These are phyloP conservation scores for Cornus kousa DNA, from an alignment of 148 eudicot genomes.

Conservation along the genomic window DNA sequence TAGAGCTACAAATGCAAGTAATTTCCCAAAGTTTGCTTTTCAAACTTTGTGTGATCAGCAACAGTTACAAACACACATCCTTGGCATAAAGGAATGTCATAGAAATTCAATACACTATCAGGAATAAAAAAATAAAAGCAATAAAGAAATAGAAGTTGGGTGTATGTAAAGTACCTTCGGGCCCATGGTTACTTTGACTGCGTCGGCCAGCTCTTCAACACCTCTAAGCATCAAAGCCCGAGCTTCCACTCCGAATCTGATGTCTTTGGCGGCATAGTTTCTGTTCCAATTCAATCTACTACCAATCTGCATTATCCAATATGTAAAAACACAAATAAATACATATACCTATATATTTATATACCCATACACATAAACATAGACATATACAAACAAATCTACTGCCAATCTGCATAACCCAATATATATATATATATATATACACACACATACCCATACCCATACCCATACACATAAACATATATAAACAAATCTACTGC, in stretches of 20 bases:
- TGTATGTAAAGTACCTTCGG: constrained; percentile 56
- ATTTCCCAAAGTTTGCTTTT: not conserved
- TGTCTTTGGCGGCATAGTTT: constrained; percentile 91
- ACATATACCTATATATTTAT: too few species aligned
- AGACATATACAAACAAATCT: constrained; percentile 10
- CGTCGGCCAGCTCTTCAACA: constrained; percentile 93
- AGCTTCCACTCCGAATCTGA: constrained; percentile 85
- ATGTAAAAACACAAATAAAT: too few species aligned
- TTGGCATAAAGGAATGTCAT: not conserved
- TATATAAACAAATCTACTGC: constrained; percentile 25
- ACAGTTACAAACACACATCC: not conserved
- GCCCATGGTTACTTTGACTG: constrained; percentile 98
- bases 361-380: constrained; percentile 11
- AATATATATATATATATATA: not conserved
- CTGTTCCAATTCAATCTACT: constrained; percentile 71
- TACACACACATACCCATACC: not conserved
- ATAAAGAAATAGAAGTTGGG: not conserved
- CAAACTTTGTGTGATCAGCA: not conserved
- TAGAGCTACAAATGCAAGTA: too few species aligned
- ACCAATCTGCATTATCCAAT: constrained; percentile 36
- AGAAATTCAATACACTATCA: not conserved
- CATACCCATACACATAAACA: constrained; percentile 8
- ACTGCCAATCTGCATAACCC: constrained; percentile 42
- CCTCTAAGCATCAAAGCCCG: constrained; percentile 83
- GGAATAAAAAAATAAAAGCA: not conserved